A percentile compares a stretch with the other conserved stretches of the same genome.
These are phyloP conservation scores for Ustilago sp. DNA, from an alignment of 1,284 basidiomycete species.

Conservation along the genomic window DNA sequence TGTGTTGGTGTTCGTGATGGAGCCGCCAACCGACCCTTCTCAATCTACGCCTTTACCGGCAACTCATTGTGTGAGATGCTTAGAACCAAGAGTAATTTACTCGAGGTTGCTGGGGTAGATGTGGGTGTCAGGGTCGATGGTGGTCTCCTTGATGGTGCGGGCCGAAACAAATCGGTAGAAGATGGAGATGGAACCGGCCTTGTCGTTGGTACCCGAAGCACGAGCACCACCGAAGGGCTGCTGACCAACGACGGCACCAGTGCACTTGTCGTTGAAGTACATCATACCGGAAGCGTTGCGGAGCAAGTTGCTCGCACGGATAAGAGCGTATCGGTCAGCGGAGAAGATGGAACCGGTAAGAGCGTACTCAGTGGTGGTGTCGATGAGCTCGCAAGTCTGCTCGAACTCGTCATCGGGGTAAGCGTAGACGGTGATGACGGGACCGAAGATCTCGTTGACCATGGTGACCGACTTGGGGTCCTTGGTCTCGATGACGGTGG, in stretches of 20 bases:
- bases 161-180: constrained; percentile 75
- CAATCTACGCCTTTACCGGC: constrained; percentile 7
- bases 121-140: constrained; percentile 59
- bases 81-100: constrained; percentile 18
- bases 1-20: constrained; percentile 8
- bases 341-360: constrained; percentile 72
- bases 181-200: constrained; percentile 90
- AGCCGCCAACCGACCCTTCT: constrained; percentile 4
- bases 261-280: constrained; percentile 75
- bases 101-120: constrained; percentile 66
- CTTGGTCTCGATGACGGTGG: constrained; percentile 92
- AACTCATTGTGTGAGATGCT: neutral
- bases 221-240: constrained; percentile 97
- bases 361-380: constrained; percentile 87
- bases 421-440: constrained; percentile 84
- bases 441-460: constrained; percentile 96
- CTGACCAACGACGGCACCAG: constrained; percentile 81
- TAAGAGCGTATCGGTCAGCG: constrained; percentile 64
- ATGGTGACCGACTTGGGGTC: constrained; percentile 92
- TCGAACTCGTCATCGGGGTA: constrained; percentile 76
- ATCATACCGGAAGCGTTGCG: constrained; percentile 68
- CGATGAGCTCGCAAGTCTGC: constrained; percentile 86
- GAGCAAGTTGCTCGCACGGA: constrained; percentile 65
- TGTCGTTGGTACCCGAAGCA: constrained; percentile 96
- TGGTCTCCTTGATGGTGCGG: constrained; percentile 94